Evolutionary conservation across 768 basidiomycete species (phyloP), one percentile per base, ranked within the genome.

Genomic region (Hemileccinum rubropunctum): DNA sequence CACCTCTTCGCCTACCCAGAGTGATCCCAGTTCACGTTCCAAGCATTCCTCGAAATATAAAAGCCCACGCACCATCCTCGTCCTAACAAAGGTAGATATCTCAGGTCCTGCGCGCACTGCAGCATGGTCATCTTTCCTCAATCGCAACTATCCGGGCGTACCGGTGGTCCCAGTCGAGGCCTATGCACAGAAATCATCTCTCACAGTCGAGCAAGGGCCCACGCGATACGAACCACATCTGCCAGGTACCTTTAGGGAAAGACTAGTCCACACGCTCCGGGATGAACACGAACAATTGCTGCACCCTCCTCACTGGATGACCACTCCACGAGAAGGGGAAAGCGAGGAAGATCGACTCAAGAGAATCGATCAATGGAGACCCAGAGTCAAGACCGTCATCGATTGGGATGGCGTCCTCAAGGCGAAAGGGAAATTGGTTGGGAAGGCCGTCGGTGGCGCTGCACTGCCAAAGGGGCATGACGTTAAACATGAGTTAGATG

Each of bases 21-120:
- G 33, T 13, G 40, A 49, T 2, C 4, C 47, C 9, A 11, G 27
- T 47, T 45, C 56, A 20, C 65, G 65, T 44, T 41, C 51, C n/a
- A 56, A 50, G 66, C 17, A 70, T 73, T 57, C 72, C 63, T 23
- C 77, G 72, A 54, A 26, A 8, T 30, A 14, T 15, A 66, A 45
- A 9, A 20, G 30, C 6, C 57, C 61, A 4, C 48, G 36, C 12
- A 4, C 84, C 48, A 81, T 95, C 44, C 76, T 95, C 37, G 84
- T 93, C 42, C 76, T 95, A 9, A 94, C 92, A 15, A 95, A 98
- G 66, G 82, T 84, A 18, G 95, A 95, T 69, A 86, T 98, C 33
- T 76, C 88, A 6, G 90, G 91, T 14, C 77, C 80, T 12, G 72
- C 64, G 26, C 77, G 85, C 36, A 78, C 81, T 2, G 69, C 75